Base-by-base conservation (phyloP, 495 filamentous ascomycete species). In the Hyaloscypha variabilis region DNA sequence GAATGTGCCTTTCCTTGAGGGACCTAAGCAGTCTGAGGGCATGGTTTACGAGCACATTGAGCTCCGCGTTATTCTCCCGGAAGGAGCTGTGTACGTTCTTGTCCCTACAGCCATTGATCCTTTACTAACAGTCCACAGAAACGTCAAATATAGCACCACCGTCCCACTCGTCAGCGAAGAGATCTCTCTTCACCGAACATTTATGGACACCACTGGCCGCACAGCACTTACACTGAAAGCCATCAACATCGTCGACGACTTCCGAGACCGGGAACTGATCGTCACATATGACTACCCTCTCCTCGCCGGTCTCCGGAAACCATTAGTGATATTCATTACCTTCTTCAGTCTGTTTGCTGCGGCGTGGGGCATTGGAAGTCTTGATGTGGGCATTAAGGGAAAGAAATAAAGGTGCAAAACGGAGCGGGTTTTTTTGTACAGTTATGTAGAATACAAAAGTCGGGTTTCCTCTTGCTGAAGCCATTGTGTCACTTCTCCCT, bases 1-100 rank as follows among this genome's bases (percentile, higher is more conserved):
- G 34, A 95, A 91, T 74, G 91, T 97, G 24, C 96, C 95, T n/a
- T 96, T 99, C 77, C 78, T 99, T 19, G 94, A 98, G 76, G 95
- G 95, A 0, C 93, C 93, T 30, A 94, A 90, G 78, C 85, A 89
- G 74, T 62, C 81, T 1, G 95, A 99, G 76, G 92, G 93, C 29
- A 77, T 96, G 49, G 89, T 90, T 75, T 98, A 97, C 70, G 91
- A 91, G 73, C 83, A 90, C 66, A 85, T 96, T 23, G 81, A 91
- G 60, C 77, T 98, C 49, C 87, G 91, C 23, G 83, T 99, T 42
- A 83, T 98, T 62, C 78, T 99, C 23, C 95, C 95, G 34, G 95
- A 99, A 76, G 95, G 95, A 25, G 91, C 95, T 17, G 88, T 85
- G 87, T 95, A 89, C 77, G 91, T 87, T 28, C 17, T 31, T 26